A percentile compares a stretch with the other conserved stretches of the same genome.
These are phyloP conservation scores for Umbilicaria muhlenbergii DNA, from an alignment of 495 filamentous ascomycete genomes.

Conservation along the genomic window DNA sequence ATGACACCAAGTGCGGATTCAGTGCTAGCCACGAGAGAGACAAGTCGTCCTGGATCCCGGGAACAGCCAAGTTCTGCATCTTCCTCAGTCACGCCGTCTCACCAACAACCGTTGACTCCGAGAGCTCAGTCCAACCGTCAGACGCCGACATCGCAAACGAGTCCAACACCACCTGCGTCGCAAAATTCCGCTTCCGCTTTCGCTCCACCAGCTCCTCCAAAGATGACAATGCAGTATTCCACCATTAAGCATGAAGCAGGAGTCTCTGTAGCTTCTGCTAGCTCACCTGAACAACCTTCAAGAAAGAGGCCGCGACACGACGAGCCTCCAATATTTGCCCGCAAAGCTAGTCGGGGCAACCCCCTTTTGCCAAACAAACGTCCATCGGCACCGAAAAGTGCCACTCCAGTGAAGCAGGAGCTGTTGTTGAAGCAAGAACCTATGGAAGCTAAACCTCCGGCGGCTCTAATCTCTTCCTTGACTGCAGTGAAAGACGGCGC, in stretches of 20 bases:
- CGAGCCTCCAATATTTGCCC: conserved; percentile 32
- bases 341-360: conserved; percentile 21
- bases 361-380: conserved; percentile 24
- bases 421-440: conserved; percentile 4
- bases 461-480: conserved; percentile 13
- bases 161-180: no score
- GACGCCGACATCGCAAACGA: no score
- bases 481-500: conserved; percentile 2
- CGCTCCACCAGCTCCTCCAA: no score
- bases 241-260: conserved; percentile 3
- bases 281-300: conserved; percentile 16
- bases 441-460: conserved; percentile 4
- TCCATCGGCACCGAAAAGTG: conserved; percentile 22
- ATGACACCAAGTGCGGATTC: no score
- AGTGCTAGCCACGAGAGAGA: no score
- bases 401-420: conserved; percentile 12
- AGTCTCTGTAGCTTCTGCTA: not conserved
- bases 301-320: conserved; percentile 26
- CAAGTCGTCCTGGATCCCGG: no score
- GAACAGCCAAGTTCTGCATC: no score
- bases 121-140: no score
- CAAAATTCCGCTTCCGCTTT: no score
- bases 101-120: no score
- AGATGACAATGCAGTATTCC: conserved; percentile 3
- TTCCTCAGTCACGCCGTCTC: no score